Evolutionary conservation across 2,329 filamentous ascomycete genomes (phyloP).

Genomic region (Incumbomyces delicatus): DNA sequence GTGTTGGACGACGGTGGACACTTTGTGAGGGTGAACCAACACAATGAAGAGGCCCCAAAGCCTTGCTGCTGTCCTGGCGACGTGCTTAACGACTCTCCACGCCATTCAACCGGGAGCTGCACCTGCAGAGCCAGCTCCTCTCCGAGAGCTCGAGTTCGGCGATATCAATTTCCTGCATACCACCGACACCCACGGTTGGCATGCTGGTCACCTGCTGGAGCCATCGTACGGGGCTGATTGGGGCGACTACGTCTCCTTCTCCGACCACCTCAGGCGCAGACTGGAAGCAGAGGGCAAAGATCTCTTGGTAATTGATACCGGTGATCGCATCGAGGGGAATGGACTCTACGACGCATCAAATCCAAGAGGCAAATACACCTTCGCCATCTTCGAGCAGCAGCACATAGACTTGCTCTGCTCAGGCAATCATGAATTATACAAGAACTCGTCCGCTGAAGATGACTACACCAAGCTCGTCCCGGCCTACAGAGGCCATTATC

Average conservation of each 20-base stretch:
- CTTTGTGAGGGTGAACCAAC: background rate
- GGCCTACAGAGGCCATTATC: conserved; percentile 68
- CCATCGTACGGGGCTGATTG: conserved; percentile 91
- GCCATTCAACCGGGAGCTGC: conserved; percentile 70
- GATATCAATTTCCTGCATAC: conserved; percentile 93
- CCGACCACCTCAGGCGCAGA: conserved; percentile 66
- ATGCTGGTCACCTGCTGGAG: conserved; percentile 87
- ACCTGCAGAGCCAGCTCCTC: conserved; percentile 65
- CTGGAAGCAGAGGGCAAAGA: conserved; percentile 73
- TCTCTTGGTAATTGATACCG: conserved; percentile 87
- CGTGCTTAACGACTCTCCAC: conserved; percentile 16
- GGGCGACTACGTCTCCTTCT: conserved; percentile 95
- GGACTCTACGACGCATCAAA: conserved; percentile 83
- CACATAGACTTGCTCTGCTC: conserved; percentile 73
- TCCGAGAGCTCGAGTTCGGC: conserved; percentile 81
- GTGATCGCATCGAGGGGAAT: conserved; percentile 87
- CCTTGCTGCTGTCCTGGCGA: background rate
- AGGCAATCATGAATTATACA: conserved; percentile 94
- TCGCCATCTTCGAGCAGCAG: conserved; percentile 76
- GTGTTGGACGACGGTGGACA: background rate
- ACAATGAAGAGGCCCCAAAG: background rate
- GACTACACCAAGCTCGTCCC: conserved; percentile 75
- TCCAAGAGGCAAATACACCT: conserved; percentile 81
- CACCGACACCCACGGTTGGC: conserved; percentile 93
- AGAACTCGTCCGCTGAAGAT: conserved; percentile 62